Evolutionary conservation across 2,329 filamentous ascomycete species (phyloP).

Genomic region (Tolypocladium sp.): DNA sequence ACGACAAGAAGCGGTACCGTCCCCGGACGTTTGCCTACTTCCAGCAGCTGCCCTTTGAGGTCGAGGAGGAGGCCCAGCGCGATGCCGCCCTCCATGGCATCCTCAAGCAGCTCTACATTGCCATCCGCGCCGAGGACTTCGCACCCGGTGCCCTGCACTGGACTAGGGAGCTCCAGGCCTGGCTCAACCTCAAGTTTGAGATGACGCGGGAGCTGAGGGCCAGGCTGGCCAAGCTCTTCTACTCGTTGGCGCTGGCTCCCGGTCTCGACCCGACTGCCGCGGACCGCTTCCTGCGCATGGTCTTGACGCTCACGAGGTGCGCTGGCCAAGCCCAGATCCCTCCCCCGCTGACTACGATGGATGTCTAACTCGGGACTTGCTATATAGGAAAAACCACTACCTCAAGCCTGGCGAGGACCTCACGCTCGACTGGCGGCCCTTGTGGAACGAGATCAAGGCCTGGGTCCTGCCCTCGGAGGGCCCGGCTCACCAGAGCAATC

Average conservation of each 20-base stretch:
- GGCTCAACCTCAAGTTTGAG: conserved; percentile 96
- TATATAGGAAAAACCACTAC: conserved; percentile 79
- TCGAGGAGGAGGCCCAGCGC: conserved; percentile 71
- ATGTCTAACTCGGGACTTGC: neutral
- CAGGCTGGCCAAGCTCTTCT: conserved; percentile 83
- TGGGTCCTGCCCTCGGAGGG: conserved; percentile 82
- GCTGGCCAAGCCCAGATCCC: conserved; percentile 18
- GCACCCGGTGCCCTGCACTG: conserved; percentile 89
- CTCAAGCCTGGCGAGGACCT: conserved; percentile 84
- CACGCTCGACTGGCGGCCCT: conserved; percentile 82
- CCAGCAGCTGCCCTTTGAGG: conserved; percentile 76
- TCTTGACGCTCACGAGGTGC: conserved; percentile 89
- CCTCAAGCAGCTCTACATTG: conserved; percentile 86
- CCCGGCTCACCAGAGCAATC: conserved; percentile 50
- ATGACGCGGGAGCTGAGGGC: conserved; percentile 77
- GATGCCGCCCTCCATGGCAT: conserved; percentile 78
- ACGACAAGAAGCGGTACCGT: conserved; percentile 59
- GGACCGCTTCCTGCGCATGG: conserved; percentile 94
- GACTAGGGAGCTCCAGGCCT: conserved; percentile 91
- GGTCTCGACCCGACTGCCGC: conserved; percentile 74
- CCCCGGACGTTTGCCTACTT: conserved; percentile 92
- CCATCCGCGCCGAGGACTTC: conserved; percentile 88
- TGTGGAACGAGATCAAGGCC: conserved; percentile 87
- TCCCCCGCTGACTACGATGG: neutral
- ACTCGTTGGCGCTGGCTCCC: conserved; percentile 83